A percentile compares a stretch with the other conserved stretches of the same genome.
These are phyloP conservation scores for Pezizomycotina sp. DNA, from an alignment of 2,329 filamentous ascomycete species.

Conservation along the genomic window DNA sequence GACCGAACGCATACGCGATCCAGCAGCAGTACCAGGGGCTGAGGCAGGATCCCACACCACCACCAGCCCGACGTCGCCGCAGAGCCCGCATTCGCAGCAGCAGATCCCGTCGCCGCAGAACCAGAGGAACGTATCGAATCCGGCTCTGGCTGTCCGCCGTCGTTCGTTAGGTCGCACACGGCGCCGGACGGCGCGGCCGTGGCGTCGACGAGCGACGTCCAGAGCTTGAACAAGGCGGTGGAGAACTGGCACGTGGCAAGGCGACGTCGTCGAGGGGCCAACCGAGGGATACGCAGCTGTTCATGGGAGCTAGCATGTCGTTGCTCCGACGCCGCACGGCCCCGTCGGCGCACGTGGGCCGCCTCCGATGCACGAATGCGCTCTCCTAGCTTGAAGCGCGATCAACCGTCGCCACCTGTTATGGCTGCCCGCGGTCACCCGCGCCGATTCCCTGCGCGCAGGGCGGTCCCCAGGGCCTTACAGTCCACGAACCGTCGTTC, in stretches of 20 bases:
- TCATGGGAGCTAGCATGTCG: slow-evolving; percentile 4
- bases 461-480: slow-evolving; percentile 26
- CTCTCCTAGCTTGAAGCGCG: no score
- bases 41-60: background rate
- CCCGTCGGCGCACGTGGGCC: slow-evolving; percentile 3
- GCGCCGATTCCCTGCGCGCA: slow-evolving; percentile 21
- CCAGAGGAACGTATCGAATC: no score
- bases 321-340: slow-evolving; percentile 9
- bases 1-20: slow-evolving; percentile 11
- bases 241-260: slow-evolving; percentile 18
- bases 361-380: slow-evolving; percentile 6
- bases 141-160: no score
- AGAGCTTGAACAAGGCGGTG: slow-evolving; percentile 14
- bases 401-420: slow-evolving; percentile 15
- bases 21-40: background rate
- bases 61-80: slow-evolving; percentile 1
- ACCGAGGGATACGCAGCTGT: slow-evolving; percentile 13
- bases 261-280: slow-evolving; percentile 13
- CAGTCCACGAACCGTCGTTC: slow-evolving; percentile 32
- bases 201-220: slow-evolving; percentile 13
- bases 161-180: slow-evolving; percentile 18
- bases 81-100: slow-evolving; percentile 10
- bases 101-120: no score
- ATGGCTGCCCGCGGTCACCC: slow-evolving; percentile 5
- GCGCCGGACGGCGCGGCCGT: no score